A percentile compares a stretch with the other conserved stretches of the same genome.
Evolutionary conservation across 148 eudicot genomes (phyloP).

Genomic region (Silene latifolia): DNA sequence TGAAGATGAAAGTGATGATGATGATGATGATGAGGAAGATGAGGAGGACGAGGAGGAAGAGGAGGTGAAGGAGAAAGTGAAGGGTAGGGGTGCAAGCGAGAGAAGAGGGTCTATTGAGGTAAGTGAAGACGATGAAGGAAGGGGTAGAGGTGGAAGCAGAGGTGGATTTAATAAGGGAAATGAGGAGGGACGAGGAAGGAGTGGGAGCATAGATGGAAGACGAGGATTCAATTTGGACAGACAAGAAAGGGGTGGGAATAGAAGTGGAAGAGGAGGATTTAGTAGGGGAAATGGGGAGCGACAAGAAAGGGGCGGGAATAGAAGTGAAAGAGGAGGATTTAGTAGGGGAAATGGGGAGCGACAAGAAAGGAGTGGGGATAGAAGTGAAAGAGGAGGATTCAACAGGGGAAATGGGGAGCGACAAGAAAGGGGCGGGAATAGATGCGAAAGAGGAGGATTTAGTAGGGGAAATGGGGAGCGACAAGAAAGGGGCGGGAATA

Average conservation of each 20-base stretch:
- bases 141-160: background rate
- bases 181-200: constrained; percentile 9
- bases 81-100: background rate
- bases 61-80: background rate
- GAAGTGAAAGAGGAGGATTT: constrained; percentile 15
- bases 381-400: constrained; percentile 15
- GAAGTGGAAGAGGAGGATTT: constrained; percentile 16
- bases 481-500: constrained; percentile 10
- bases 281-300: constrained; percentile 13
- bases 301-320: constrained; percentile 11
- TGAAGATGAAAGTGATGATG: background rate
- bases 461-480: constrained; percentile 13
- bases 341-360: constrained; percentile 13
- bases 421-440: constrained; percentile 11
- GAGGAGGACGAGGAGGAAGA: background rate
- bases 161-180: background rate
- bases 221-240: background rate
- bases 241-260: constrained; percentile 6
- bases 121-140: background rate
- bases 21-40: background rate
- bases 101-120: no score
- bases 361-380: constrained; percentile 9
- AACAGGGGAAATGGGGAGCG: constrained; percentile 13
- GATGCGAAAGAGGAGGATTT: constrained; percentile 15
- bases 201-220: background rate